Conservation (phyloP, 2,329 filamentous ascomycete genomes). For the Cyclaneusma minus region DNA sequence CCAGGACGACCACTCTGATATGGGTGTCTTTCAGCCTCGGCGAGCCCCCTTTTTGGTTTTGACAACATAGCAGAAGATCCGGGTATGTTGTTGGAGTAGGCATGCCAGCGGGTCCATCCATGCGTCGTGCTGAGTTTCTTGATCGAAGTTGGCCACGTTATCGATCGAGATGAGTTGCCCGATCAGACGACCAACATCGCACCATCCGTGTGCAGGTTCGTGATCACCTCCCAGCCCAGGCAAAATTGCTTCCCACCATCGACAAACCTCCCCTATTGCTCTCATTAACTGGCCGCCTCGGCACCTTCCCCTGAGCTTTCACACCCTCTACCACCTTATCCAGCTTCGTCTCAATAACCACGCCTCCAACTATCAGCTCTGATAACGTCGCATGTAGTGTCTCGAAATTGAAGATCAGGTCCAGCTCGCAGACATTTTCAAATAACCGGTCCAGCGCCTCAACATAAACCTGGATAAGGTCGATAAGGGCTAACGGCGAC, state of each 20-base stretch:
- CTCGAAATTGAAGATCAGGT: conserved; percentile 98
- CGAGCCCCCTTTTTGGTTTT: no score
- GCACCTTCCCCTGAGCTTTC: conserved; percentile 57
- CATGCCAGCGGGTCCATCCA: no score
- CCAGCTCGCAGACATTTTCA: conserved; percentile 95
- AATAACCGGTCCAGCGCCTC: conserved; percentile 90
- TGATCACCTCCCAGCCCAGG: conserved; percentile 19
- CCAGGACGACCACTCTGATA: no score
- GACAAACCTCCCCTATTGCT: conserved; percentile 26
- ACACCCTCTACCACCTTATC: conserved; percentile 83
- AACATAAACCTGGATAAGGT: conserved; percentile 96
- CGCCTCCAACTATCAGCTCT: conserved; percentile 91
- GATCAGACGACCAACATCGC: no score
- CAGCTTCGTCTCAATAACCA: conserved; percentile 83
- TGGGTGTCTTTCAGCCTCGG: no score
- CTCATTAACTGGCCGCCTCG: conserved; percentile 67
- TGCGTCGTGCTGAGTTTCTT: no score
- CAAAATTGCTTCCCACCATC: conserved; percentile 17
- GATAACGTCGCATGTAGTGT: conserved; percentile 79
- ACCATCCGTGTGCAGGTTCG: no score
- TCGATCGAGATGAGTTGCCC: no score
- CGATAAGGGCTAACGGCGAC: conserved; percentile 85
- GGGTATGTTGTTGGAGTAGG: no score
- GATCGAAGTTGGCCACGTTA: no score
- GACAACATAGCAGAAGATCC: no score